Evolutionary conservation across 192 early-diverging fungal species (phyloP), one percentile per base, ranked within the genome.

Genomic region (Ambispora gerdemannii): DNA sequence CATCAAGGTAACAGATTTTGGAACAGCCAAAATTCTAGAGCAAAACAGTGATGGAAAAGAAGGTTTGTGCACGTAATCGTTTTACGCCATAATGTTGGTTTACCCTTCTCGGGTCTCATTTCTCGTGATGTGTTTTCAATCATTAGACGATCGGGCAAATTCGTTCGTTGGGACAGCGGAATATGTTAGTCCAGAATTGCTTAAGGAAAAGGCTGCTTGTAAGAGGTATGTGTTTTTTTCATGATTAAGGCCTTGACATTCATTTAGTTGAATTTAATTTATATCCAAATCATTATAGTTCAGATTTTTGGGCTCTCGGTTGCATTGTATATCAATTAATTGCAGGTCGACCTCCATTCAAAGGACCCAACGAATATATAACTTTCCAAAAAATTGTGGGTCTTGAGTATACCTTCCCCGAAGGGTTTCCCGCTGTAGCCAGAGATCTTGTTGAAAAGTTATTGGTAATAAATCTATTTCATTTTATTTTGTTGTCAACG

Each of bases 101-200:
- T n/a, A n/a, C n/a, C 19, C 17, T 50, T 56, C 11, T 51, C 27
- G 11, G 17, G 7, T 55, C 36, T 35, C 33, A 0, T 64, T 32
- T 19, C 13, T 49, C 64, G 55, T 55, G 4, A 10, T 13, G 74
- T 24, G 10, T 58, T 13, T 62, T 43, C 38, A 43, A 43, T 15
- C 7, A 43, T 15, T 72, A 31, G 77, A 80, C 49, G 75, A 84
- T 35, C 79, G 88, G 32, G 78, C 90, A 60, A 88, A 91, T 69
- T 98, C 95, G 0, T 98, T 98, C 83, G 97, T 99, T 1, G 97
- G 97, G 32, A 99, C 97, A 3, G 96, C 97, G 15, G 97, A 99
- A 84, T 99, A 99, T 79, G 95, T 96, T 24, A 94, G 94, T 2
- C 97, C 96, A 0, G 97, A 99, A 77, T 81, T 99, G 43, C 82